Conservation (phyloP, 108 stramenopile species). For the Bacterosira constricta region DNA sequence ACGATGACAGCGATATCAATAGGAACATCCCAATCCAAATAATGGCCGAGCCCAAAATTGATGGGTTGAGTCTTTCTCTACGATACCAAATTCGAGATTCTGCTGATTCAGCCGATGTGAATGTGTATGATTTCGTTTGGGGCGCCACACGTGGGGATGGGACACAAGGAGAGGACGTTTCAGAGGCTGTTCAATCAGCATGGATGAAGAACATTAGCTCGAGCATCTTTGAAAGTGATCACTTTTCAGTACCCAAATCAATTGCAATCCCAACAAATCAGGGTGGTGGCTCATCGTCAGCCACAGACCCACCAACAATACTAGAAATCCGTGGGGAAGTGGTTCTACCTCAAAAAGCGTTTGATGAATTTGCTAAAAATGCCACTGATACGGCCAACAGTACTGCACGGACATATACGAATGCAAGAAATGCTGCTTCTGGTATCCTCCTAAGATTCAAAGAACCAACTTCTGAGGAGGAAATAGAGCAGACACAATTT, state of each 20-base stretch:
- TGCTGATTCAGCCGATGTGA: not conserved
- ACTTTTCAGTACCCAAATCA: constrained; percentile 14
- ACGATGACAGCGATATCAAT: not conserved
- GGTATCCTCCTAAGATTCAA: constrained; percentile 85
- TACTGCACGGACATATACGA: constrained; percentile 59
- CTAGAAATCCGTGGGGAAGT: constrained; percentile 95
- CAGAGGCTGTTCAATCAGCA: constrained; percentile 49
- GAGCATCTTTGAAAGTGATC: not conserved
- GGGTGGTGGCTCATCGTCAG: not conserved
- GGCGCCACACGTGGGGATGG: constrained; percentile 94
- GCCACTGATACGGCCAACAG: not conserved
- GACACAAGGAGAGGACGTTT: constrained; percentile 79
- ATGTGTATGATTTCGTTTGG: constrained; percentile 61
- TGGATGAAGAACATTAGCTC: constrained; percentile 41
- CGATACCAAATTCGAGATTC: constrained; percentile 56
- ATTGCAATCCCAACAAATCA: constrained; percentile 3
- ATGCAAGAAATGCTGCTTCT: constrained; percentile 92
- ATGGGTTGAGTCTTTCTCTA: constrained; percentile 88
- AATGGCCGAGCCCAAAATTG: constrained; percentile 93
- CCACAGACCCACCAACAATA: constrained; percentile 9
- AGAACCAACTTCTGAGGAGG: constrained; percentile 48
- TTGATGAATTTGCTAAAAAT: constrained; percentile 39
- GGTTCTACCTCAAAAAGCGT: constrained; percentile 64
- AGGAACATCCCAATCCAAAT: constrained; percentile 39
- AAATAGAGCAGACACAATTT: constrained; percentile 23